Percentiles rank a stretch among this genome's conserved stretches.
Conservation (phyloP, 768 basidiomycete genomes). For the Terana coerulea region DNA sequence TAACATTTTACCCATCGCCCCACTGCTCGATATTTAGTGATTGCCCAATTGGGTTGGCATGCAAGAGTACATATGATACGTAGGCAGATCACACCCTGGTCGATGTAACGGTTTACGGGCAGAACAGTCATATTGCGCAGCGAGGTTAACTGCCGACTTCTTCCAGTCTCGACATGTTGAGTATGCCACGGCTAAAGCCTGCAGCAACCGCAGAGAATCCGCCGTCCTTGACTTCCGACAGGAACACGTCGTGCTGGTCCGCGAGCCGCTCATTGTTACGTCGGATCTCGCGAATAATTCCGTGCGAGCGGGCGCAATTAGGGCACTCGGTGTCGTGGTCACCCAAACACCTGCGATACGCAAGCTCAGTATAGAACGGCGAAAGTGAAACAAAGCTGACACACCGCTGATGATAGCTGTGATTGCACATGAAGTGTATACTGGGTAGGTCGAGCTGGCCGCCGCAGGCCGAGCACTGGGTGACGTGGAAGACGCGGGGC, state of each 20-base stretch:
- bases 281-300: conserved; percentile 85
- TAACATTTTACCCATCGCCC: too few species aligned
- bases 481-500: conserved; percentile 91
- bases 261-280: conserved; percentile 81
- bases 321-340: conserved; percentile 92
- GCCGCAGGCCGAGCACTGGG: conserved; percentile 85
- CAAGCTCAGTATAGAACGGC: neutral
- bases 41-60: too few species aligned
- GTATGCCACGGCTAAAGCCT: conserved; percentile 65
- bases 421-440: conserved; percentile 97
- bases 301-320: conserved; percentile 80
- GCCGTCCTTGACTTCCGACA: conserved; percentile 65
- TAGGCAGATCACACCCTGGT: too few species aligned
- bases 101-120: too few species aligned
- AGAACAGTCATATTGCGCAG: too few species aligned
- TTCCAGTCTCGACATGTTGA: conserved; percentile 34
- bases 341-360: conserved; percentile 64
- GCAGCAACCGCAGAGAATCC: conserved; percentile 71
- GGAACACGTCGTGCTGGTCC: conserved; percentile 77
- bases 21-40: too few species aligned
- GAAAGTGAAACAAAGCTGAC: conserved; percentile 15
- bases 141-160: too few species aligned
- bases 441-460: conserved; percentile 90
- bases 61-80: too few species aligned
- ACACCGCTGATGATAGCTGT: conserved; percentile 93